Conservation (phyloP, 345 rosid genomes). For the Trapa incisa region DNA sequence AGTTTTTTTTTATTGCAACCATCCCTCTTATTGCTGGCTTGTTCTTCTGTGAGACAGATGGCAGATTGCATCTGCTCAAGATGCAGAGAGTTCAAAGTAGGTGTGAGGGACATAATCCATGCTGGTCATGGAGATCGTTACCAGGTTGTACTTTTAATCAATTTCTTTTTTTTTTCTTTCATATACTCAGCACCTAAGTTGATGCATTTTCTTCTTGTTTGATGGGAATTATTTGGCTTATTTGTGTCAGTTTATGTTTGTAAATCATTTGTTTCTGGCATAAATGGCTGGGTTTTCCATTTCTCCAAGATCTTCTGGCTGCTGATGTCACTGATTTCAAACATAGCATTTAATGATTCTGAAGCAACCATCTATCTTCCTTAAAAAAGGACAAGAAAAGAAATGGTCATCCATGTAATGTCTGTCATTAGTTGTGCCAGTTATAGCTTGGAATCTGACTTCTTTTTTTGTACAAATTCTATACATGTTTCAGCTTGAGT, state of each 20-base stretch:
- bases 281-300: background rate
- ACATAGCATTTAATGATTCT: background rate
- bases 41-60: conserved; percentile 9
- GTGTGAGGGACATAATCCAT: conserved; percentile 84
- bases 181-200: background rate
- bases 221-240: background rate
- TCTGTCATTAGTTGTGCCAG: background rate
- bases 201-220: background rate
- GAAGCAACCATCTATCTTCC: background rate
- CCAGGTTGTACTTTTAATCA: conserved; percentile 37
- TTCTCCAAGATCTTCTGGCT: background rate
- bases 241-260: background rate
- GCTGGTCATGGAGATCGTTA: conserved; percentile 95
- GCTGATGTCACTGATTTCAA: background rate
- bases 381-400: no score
- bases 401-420: background rate
- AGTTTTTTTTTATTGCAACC: background rate
- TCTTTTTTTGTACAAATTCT: background rate
- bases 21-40: background rate
- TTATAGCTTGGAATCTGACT: background rate
- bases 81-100: conserved; percentile 63
- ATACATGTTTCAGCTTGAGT: conserved; percentile 54
- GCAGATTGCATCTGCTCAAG: conserved; percentile 77
- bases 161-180: background rate
- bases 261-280: background rate